Conservation (phyloP, 148 eudicot genomes). For the Fagopyrum esculentum region DNA sequence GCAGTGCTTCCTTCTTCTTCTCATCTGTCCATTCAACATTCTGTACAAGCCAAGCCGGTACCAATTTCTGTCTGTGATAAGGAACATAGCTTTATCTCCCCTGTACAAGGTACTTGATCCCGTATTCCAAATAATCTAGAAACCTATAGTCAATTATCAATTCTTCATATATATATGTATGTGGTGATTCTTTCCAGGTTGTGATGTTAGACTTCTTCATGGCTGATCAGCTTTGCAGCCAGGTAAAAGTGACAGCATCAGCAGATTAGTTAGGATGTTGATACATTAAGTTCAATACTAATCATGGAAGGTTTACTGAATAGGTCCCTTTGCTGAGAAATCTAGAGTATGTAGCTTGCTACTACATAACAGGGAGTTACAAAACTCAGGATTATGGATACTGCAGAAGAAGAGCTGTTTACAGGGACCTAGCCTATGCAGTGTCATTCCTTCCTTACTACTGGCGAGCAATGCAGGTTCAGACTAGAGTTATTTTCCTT, state of each 20-base stretch:
- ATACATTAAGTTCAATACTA: slow-evolving; percentile 1
- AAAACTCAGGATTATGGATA: slow-evolving; percentile 83
- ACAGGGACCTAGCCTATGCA: slow-evolving; percentile 86
- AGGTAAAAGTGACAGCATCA: slow-evolving; percentile 35
- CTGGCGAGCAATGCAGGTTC: slow-evolving; percentile 99
- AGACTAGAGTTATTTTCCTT: not conserved
- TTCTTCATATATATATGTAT: not conserved
- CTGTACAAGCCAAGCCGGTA: slow-evolving; percentile 66
- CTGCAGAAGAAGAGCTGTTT: slow-evolving; percentile 58
- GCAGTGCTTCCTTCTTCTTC: slow-evolving; percentile 56
- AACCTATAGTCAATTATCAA: not conserved
- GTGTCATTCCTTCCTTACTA: slow-evolving; percentile 94
- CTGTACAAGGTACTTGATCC: slow-evolving; percentile 57
- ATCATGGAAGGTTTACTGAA: not conserved
- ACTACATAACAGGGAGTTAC: slow-evolving; percentile 90
- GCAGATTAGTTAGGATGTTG: not conserved
- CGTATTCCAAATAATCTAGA: not conserved
- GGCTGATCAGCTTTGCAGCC: slow-evolving; percentile 99
- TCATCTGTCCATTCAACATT: slow-evolving; percentile 78
- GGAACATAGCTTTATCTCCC: slow-evolving; percentile 80
- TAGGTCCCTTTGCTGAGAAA: slow-evolving; percentile 91
- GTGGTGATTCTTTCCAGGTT: slow-evolving; percentile 38
- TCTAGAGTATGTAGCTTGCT: slow-evolving; percentile 81
- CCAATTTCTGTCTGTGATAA: slow-evolving; percentile 49
- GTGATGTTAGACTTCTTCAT: slow-evolving; percentile 97